These are phyloP conservation scores for Hygrocybe coccinea DNA, from an alignment of 768 basidiomycete species.

Conservation along the genomic window DNA sequence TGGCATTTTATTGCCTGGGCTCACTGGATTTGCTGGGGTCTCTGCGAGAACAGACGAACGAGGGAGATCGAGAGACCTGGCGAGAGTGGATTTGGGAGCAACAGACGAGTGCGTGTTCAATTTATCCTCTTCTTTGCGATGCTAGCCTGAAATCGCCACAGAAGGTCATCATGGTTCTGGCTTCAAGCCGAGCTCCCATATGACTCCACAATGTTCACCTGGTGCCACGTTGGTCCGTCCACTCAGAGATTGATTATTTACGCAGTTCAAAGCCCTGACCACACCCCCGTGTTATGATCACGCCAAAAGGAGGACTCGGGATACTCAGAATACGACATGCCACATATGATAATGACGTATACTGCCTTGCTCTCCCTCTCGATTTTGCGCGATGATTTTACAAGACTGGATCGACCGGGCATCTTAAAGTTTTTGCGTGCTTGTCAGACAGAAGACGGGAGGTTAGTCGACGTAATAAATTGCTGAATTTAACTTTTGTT, in stretches of 20 bases:
- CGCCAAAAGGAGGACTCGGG: neutral
- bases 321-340: constrained; percentile 51
- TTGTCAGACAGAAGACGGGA: constrained; percentile 80
- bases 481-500: constrained; percentile 1
- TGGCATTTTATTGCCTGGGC: constrained; percentile 87
- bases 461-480: constrained; percentile 42
- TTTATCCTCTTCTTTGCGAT: neutral
- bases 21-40: constrained; percentile 70
- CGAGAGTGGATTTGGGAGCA: constrained; percentile 86
- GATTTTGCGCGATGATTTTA: constrained; percentile 82
- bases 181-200: constrained; percentile 72
- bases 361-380: constrained; percentile 80
- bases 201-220: constrained; percentile 38
- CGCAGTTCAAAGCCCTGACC: neutral
- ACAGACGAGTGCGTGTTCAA: constrained; percentile 50
- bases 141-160: constrained; percentile 21
- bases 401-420: constrained; percentile 60
- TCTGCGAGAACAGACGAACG: constrained; percentile 42
- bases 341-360: constrained; percentile 92
- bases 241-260: neutral
- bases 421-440: constrained; percentile 60
- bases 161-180: constrained; percentile 59
- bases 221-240: constrained; percentile 13
- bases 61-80: constrained; percentile 59
- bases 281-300: neutral